Evolutionary conservation across 2,329 filamentous ascomycete genomes (phyloP), one percentile per base, ranked within the genome.

Genomic region (Celoporthe dispersa): DNA sequence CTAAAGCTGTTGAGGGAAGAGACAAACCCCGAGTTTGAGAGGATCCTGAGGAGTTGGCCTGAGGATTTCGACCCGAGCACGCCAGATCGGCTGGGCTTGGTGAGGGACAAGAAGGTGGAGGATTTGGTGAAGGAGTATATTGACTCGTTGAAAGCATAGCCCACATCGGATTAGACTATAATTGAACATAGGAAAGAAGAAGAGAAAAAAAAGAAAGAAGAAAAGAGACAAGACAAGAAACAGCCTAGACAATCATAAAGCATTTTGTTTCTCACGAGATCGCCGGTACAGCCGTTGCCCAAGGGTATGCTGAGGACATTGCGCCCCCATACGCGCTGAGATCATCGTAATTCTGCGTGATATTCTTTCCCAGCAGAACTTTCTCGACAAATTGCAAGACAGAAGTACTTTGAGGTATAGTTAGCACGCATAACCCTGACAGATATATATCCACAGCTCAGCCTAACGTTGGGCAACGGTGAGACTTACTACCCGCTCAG

Each of bases 11-110:
- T 90, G 25, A 82, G 80, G 74, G 88, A 90, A 77, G 84, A 85
- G 77, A 84, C 82, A 70, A 84, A 88, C 74, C 82, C 82, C 39
- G 84, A 80, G 33, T 80, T 87, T 70, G 87, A 89, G 78, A 80
- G 81, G 73, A 88, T 91, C 70, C 78, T 91, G 77, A 82, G 87
- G 73, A 87, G 86, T 71, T 90, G 88, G 88, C 84, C 87, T 14
- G 83, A 84, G 70, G 84, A 85, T 68, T 85, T 89, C 74, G 86
- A 89, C 74, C 85, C 85, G 57, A 79, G 76, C 11, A 82, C 84
- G 71, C 82, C 86, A 11, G 78, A 86, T 67, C 80, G 77, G 63
- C 74, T 90, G 65, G 88, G 87, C 0, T 81, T 88, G 70, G 79
- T 82, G 65, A 79, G 80, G 60, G 87, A 89, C 74, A 77, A 81